Conservation (phyloP, 108 stramenopile genomes). For the Stephanodiscus minutulus region DNA sequence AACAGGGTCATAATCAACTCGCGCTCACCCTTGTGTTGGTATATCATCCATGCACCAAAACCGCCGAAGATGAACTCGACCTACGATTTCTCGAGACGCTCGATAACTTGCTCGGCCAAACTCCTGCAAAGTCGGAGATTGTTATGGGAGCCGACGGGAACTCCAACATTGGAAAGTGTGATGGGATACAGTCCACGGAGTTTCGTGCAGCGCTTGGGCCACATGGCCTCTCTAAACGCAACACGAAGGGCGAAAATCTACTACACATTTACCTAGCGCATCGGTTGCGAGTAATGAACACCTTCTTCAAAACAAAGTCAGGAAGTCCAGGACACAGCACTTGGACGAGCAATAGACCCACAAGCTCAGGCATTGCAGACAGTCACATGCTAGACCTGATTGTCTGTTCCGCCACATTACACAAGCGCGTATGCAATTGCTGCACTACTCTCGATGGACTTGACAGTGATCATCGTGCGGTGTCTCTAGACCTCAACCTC, state of each 20-base stretch:
- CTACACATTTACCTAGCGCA: neutral
- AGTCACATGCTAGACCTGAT: neutral
- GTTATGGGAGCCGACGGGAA: conserved; percentile 3
- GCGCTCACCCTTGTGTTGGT: neutral
- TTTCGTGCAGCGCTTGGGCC: neutral
- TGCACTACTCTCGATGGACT: neutral
- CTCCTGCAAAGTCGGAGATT: neutral
- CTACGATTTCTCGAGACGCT: neutral
- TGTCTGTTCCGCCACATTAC: neutral
- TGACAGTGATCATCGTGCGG: neutral
- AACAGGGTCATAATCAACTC: neutral
- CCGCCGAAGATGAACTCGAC: neutral
- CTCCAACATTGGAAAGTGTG: neutral
- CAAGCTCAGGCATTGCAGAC: neutral
- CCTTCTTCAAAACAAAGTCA: neutral
- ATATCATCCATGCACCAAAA: conserved; percentile 2
- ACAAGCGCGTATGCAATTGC: neutral
- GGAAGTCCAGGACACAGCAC: neutral
- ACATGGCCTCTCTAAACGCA: neutral
- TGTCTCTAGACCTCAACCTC: neutral
- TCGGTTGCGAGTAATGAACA: neutral
- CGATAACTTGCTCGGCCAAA: neutral
- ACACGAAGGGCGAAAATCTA: conserved; percentile 1
- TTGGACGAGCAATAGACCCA: neutral
- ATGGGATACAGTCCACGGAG: neutral